A percentile compares a stretch with the other conserved stretches of the same genome.
Conservation (phyloP, 2,329 filamentous ascomycete species). For the Arthrobotrys musiformis region DNA sequence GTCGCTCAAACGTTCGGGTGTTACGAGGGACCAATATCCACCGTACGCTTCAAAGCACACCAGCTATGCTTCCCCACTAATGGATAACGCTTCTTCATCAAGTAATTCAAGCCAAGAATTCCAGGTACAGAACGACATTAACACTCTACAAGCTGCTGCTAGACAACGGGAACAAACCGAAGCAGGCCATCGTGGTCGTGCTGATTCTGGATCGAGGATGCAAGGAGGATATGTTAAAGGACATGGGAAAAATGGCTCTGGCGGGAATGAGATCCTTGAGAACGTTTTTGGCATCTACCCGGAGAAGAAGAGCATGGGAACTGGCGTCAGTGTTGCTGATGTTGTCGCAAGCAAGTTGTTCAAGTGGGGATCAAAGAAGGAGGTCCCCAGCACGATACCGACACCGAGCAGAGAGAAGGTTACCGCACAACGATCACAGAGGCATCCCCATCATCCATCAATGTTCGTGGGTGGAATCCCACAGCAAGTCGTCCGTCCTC, state of each 20-base stretch:
- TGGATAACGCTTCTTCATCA: slow-evolving; percentile 37
- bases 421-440: slow-evolving; percentile 8
- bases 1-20: slow-evolving; percentile 45
- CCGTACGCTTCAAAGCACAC: slow-evolving; percentile 20
- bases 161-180: slow-evolving; percentile 45
- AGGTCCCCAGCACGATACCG: slow-evolving; percentile 47
- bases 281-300: slow-evolving; percentile 55
- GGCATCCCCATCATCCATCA: slow-evolving; percentile 23
- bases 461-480: slow-evolving; percentile 42
- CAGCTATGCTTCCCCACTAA: slow-evolving; percentile 18
- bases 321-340: slow-evolving; percentile 50
- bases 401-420: slow-evolving; percentile 38
- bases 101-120: slow-evolving; percentile 53
- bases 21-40: slow-evolving; percentile 40
- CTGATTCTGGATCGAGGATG: slow-evolving; percentile 44
- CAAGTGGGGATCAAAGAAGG: slow-evolving; percentile 55
- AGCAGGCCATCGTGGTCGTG: slow-evolving; percentile 38
- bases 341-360: slow-evolving; percentile 53
- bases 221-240: slow-evolving; percentile 27
- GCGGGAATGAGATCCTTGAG: slow-evolving; percentile 44
- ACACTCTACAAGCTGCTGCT: slow-evolving; percentile 22
- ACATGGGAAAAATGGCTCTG: slow-evolving; percentile 37
- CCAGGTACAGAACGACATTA: slow-evolving; percentile 32
- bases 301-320: slow-evolving; percentile 55
- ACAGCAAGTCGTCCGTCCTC: slow-evolving; percentile 23